A percentile compares a stretch with the other conserved stretches of the same genome.
Conservation (phyloP, 768 basidiomycete genomes). For the Rhizopogon roseolus region DNA sequence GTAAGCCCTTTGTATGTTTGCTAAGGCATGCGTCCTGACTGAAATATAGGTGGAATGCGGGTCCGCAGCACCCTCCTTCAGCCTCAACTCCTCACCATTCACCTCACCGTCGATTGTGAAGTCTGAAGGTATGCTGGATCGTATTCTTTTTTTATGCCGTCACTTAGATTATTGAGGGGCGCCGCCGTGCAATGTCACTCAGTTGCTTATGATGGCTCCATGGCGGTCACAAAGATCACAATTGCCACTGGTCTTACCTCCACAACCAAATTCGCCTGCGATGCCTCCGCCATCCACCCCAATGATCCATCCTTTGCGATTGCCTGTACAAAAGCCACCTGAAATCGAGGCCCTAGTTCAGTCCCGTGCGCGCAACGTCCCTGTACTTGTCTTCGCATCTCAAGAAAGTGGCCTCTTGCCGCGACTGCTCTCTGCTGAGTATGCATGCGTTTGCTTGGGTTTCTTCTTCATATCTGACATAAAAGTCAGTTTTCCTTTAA, state of each 20-base stretch:
- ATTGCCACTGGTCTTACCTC: background rate
- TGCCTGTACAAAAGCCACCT: conserved; percentile 23
- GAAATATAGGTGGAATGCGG: background rate
- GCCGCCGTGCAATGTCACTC: background rate
- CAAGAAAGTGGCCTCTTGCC: conserved; percentile 24
- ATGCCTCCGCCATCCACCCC: background rate
- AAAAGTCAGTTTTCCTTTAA: conserved; percentile 20
- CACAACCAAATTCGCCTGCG: background rate
- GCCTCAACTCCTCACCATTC: background rate
- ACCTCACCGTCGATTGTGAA: background rate
- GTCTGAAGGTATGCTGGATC: background rate
- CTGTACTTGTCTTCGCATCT: conserved; percentile 38
- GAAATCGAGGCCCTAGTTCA: conserved; percentile 41
- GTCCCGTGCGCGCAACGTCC: conserved; percentile 31
- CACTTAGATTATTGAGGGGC: background rate
- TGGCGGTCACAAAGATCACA: no score
- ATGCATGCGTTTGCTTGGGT: conserved; percentile 40
- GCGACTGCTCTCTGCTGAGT: conserved; percentile 28
- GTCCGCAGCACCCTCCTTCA: background rate
- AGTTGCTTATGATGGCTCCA: no score
- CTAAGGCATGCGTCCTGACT: background rate
- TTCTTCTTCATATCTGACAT: conserved; percentile 39
- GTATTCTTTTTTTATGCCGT: background rate
- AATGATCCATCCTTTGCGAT: background rate
- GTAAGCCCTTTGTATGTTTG: background rate